These are phyloP conservation scores for Dorcoceras hygrometricum DNA, from an alignment of 257 asterid species.

Conservation along the genomic window DNA sequence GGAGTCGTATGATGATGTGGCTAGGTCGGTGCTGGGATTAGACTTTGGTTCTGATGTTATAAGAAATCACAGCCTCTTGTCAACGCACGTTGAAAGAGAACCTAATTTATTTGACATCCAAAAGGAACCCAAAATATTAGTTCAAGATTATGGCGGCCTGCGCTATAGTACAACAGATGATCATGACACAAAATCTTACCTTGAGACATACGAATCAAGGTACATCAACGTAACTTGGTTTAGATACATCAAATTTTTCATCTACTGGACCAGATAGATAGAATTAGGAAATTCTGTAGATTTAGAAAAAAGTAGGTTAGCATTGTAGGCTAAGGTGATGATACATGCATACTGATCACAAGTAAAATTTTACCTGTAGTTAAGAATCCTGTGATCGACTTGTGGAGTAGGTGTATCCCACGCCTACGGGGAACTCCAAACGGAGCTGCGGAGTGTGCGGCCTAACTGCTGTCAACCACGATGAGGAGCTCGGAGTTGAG, in stretches of 20 bases:
- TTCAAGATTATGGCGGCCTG: conserved; percentile 20
- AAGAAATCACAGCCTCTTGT: too few species aligned
- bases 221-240: conserved; percentile 14
- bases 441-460: conserved; percentile 31
- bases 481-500: conserved; percentile 2
- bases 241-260: not conserved
- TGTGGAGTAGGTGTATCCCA: conserved; percentile 18
- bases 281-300: too few species aligned
- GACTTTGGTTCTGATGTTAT: conserved; percentile 21
- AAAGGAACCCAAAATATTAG: too few species aligned
- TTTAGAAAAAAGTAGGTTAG: not conserved
- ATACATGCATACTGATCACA: not conserved
- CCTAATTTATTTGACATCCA: too few species aligned
- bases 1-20: conserved; percentile 15
- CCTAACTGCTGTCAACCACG: conserved; percentile 32
- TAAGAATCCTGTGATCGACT: conserved; percentile 30
- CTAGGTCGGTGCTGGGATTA: conserved; percentile 14
- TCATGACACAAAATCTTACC: conserved; percentile 39
- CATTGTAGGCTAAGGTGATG: not conserved
- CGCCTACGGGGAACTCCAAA: too few species aligned
- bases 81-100: too few species aligned
- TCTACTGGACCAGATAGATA: not conserved
- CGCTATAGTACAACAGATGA: conserved; percentile 23
- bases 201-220: conserved; percentile 42
- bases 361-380: conserved; percentile 21